These are phyloP conservation scores for Amanita brunnescens DNA, from an alignment of 768 basidiomycete species.

Conservation along the genomic window DNA sequence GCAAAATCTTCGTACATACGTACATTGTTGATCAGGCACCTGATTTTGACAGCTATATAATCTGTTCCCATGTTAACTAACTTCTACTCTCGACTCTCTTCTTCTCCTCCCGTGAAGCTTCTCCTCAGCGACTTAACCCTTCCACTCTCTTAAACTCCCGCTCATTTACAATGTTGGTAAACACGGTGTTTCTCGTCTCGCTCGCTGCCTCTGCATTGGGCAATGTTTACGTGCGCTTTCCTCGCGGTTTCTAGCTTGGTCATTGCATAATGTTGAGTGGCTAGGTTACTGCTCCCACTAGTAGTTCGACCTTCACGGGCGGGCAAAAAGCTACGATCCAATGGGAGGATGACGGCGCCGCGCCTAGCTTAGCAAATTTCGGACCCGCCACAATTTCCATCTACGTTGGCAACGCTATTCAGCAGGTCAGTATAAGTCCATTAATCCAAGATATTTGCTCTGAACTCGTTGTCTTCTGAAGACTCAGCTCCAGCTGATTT, in stretches of 20 bases:
- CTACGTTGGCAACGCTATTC: conserved; percentile 50
- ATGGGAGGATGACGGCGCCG: conserved; percentile 49
- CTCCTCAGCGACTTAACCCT: background rate
- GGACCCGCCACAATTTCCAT: conserved; percentile 46
- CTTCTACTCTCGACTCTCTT: background rate
- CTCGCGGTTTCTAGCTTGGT: background rate
- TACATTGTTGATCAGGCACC: background rate
- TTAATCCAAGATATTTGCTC: background rate
- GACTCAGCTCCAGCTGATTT: conserved; percentile 52
- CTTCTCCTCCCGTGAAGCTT: background rate
- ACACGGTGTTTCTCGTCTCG: background rate
- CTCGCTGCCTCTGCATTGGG: background rate
- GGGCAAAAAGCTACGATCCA: conserved; percentile 40
- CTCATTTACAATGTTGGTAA: conserved; percentile 3
- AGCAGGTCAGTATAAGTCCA: conserved; percentile 40
- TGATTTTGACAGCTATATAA: background rate
- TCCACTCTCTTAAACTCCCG: background rate
- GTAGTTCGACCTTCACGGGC: conserved; percentile 34
- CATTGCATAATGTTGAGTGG: background rate
- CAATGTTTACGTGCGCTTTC: background rate
- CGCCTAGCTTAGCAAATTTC: conserved; percentile 42
- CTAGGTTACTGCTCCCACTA: conserved; percentile 53
- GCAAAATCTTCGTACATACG: too few relatives aligned
- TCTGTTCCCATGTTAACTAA: too few relatives aligned
- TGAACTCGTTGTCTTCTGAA: conserved; percentile 9